Base-by-base conservation (phyloP, 495 filamentous ascomycete genomes). In the Jackrogersella multiformis region DNA sequence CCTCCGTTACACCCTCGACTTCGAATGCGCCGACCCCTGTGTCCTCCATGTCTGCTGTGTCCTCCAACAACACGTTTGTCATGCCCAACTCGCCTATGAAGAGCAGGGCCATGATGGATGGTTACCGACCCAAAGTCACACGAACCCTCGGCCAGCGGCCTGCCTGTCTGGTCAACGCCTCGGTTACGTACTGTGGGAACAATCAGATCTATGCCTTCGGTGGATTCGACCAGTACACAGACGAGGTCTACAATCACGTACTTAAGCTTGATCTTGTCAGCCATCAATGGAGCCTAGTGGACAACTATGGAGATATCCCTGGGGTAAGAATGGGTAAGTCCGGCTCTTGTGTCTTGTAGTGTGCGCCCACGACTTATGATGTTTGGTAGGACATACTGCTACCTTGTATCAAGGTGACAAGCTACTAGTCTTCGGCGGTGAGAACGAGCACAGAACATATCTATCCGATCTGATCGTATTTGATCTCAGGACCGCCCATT, bases 201-300 rank as follows among this genome's bases (percentile, higher is more conserved):
- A 93, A 97, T 78, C 87, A 91, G 74, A 97, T 99, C 69, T 97
- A 97, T 78, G 95, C 94, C 23, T 99, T 99, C 79, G 95, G 95
- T 10, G 95, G 95, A n/a, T 99, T 99, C 69, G 95, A 99, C 73
- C 94, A 97, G 74, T 98, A 95, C 73, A 98, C 95, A 7, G 95
- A 99, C 76, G 95, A 99, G 84, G 95, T 99, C 23, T 99, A 98
- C 82, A 99, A 99, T 73, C 96, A 98, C 80, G 95, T 99, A 45
- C 82, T 99, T 46, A 89, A 86, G 67, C 79, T 99, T 28, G 92
- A 98, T 76, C 80, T 99, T 54, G 85, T 89, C 64, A 91, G 89
- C 41, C 86, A 94, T 60, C 91, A 93, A 71, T 99, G 95, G 95
- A 94, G 88, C 36, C 81, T 99, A 18, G 93, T 99, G 8, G 95